A percentile compares a stretch with the other conserved stretches of the same genome.
Evolutionary conservation across 257 asterid genomes (phyloP).

Genomic region (Dorcoceras hygrometricum): DNA sequence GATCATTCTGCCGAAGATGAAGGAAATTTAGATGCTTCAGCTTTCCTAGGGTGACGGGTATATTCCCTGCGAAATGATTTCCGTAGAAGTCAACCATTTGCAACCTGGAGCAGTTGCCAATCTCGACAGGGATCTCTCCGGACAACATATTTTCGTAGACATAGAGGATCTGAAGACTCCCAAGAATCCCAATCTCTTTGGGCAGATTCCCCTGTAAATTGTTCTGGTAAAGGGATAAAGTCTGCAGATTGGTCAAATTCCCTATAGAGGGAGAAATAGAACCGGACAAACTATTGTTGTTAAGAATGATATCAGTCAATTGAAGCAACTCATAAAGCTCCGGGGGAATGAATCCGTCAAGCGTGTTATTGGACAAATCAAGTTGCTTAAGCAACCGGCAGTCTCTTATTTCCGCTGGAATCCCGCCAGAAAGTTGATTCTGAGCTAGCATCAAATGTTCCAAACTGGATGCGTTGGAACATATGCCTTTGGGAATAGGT

Average conservation of each 20-base stretch:
- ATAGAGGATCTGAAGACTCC: constrained; percentile 55
- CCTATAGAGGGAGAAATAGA: constrained; percentile 52
- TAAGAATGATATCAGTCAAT: constrained; percentile 70
- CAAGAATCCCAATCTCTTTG: constrained; percentile 72
- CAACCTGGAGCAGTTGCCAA: constrained; percentile 70
- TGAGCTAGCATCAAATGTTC: constrained; percentile 54
- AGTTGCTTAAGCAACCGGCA: constrained; percentile 62
- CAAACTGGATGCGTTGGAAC: constrained; percentile 60
- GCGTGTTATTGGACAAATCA: constrained; percentile 81
- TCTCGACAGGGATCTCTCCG: constrained; percentile 74
- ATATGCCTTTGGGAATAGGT: constrained; percentile 42
- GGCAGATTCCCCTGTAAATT: constrained; percentile 56
- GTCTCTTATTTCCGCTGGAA: constrained; percentile 50
- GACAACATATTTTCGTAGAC: constrained; percentile 74
- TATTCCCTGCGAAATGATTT: constrained; percentile 59
- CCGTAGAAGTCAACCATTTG: constrained; percentile 81
- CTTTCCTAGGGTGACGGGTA: constrained; percentile 67
- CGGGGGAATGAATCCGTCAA: constrained; percentile 56
- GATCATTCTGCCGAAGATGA: constrained; percentile 77
- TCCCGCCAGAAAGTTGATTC: constrained; percentile 56
- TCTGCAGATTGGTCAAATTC: constrained; percentile 65
- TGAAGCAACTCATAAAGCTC: constrained; percentile 60
- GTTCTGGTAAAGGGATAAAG: constrained; percentile 67
- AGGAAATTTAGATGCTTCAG: constrained; percentile 64
- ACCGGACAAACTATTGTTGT: constrained; percentile 73